Evolutionary conservation across 1,284 basidiomycete genomes (phyloP).

Genomic region (Trichosporon inkin): DNA sequence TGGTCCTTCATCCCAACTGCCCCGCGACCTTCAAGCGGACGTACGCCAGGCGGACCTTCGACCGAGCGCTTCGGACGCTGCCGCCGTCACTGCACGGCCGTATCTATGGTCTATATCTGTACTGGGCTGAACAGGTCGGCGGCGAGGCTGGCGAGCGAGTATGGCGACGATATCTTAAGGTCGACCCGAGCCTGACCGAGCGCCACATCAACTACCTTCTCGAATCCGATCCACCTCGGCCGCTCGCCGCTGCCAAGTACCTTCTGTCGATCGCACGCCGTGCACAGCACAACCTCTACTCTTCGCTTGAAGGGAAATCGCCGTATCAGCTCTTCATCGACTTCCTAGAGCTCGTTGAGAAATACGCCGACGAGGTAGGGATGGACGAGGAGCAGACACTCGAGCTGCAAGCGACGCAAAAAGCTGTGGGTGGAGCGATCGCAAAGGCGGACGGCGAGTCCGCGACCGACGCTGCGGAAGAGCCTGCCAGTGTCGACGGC

Average conservation of each 20-base stretch:
- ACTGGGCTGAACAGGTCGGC: slow-evolving; percentile 82
- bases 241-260: slow-evolving; percentile 89
- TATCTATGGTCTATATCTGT: slow-evolving; percentile 90
- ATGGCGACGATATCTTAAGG: slow-evolving; percentile 81
- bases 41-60: slow-evolving; percentile 89
- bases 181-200: slow-evolving; percentile 81
- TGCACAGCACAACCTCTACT: slow-evolving; percentile 76
- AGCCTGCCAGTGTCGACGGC: slow-evolving; percentile 58
- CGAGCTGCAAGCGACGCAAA: slow-evolving; percentile 43
- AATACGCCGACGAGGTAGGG: slow-evolving; percentile 87
- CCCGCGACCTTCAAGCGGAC: slow-evolving; percentile 78
- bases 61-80: slow-evolving; percentile 88
- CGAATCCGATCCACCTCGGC: slow-evolving; percentile 65
- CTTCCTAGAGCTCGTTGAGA: slow-evolving; percentile 88
- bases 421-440: slow-evolving; percentile 51
- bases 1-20: slow-evolving; percentile 86
- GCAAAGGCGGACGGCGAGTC: slow-evolving; percentile 26
- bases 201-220: slow-evolving; percentile 75
- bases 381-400: slow-evolving; percentile 73
- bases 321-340: slow-evolving; percentile 90
- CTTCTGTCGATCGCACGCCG: slow-evolving; percentile 76
- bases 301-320: slow-evolving; percentile 87
- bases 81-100: slow-evolving; percentile 90
- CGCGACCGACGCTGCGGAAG: slow-evolving; percentile 19
- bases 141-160: slow-evolving; percentile 80